Conservation (phyloP, 208 protist genomes). For the Cochliopodium minus region DNA sequence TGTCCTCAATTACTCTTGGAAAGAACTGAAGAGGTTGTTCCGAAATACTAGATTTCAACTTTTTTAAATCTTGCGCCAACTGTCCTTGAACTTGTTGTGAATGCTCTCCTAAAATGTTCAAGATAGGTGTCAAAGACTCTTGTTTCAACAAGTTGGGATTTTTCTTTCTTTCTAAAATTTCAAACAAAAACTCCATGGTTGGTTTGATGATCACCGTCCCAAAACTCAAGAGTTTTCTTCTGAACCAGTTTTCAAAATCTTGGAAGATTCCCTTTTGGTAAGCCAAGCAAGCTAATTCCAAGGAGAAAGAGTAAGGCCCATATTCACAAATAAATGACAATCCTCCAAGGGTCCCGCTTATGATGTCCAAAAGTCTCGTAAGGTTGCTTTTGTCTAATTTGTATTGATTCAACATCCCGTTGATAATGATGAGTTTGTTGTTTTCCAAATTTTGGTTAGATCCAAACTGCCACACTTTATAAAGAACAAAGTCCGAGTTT, state of each 20-base stretch:
- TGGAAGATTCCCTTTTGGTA: slow-evolving; percentile 34
- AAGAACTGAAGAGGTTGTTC: slow-evolving; percentile 14
- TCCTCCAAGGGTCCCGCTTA: slow-evolving; percentile 28
- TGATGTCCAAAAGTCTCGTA: slow-evolving; percentile 37
- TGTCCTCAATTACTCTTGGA: slow-evolving; percentile 33
- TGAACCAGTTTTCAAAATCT: slow-evolving; percentile 39
- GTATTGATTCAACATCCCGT: slow-evolving; percentile 29
- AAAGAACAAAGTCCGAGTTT: slow-evolving; percentile 12
- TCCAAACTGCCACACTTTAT: slow-evolving; percentile 6
- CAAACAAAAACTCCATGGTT: background rate
- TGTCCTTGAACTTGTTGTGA: background rate
- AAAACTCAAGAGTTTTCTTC: slow-evolving; percentile 18
- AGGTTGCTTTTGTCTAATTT: slow-evolving; percentile 25
- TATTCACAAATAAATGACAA: slow-evolving; percentile 26
- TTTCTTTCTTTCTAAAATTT: slow-evolving; percentile 6
- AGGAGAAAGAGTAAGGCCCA: slow-evolving; percentile 30
- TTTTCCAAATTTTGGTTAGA: slow-evolving; percentile 30
- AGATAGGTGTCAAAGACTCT: background rate
- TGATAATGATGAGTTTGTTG: slow-evolving; percentile 24
- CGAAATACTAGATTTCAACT: slow-evolving; percentile 6
- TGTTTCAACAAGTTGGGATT: background rate
- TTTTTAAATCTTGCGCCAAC: background rate
- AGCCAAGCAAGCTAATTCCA: slow-evolving; percentile 41
- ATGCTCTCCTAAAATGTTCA: background rate
- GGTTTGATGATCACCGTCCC: background rate